phyloP scores from a whole-genome alignment of 352 stramenopile species.

The Aphanomyces invadans region DNA sequence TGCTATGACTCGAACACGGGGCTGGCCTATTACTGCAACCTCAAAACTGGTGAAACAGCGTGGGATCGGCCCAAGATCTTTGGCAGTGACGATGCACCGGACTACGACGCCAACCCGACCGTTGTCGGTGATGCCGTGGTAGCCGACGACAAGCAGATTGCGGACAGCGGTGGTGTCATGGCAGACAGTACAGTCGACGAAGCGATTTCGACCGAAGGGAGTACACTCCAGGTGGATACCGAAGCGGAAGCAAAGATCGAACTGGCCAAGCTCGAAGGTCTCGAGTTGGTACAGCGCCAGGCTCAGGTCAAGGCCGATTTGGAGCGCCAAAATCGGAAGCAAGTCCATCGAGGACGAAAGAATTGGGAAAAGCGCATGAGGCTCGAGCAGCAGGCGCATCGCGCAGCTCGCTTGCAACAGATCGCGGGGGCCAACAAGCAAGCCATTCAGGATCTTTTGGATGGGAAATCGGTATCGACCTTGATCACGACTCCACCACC shows the following conservation, averaged over 20 bases:
- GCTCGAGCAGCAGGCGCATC: conserved; percentile 12
- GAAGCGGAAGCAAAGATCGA: background rate
- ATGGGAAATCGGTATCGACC: conserved; percentile 30
- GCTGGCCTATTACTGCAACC: conserved; percentile 45
- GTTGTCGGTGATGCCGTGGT: background rate
- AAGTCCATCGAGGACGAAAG: conserved; percentile 17
- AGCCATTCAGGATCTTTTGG: conserved; percentile 33
- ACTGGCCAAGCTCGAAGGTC: background rate
- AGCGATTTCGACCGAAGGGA: background rate
- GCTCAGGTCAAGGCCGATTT: conserved; percentile 13
- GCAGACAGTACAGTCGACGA: background rate
- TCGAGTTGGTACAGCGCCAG: background rate
- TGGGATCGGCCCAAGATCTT: conserved; percentile 45
- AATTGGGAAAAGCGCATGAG: conserved; percentile 9
- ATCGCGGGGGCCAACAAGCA: conserved; percentile 39
- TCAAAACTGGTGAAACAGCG: conserved; percentile 34
- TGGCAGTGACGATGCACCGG: conserved; percentile 26
- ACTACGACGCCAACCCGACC: background rate
- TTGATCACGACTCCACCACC: background rate
- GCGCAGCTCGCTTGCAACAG: conserved; percentile 30
- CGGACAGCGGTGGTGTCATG: background rate
- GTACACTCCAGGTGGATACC: background rate
- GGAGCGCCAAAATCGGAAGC: conserved; percentile 8
- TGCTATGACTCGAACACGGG: conserved; percentile 39
- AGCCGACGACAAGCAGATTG: background rate